Evolutionary conservation across 345 rosid genomes (phyloP).

Genomic region (Salix brachista): DNA sequence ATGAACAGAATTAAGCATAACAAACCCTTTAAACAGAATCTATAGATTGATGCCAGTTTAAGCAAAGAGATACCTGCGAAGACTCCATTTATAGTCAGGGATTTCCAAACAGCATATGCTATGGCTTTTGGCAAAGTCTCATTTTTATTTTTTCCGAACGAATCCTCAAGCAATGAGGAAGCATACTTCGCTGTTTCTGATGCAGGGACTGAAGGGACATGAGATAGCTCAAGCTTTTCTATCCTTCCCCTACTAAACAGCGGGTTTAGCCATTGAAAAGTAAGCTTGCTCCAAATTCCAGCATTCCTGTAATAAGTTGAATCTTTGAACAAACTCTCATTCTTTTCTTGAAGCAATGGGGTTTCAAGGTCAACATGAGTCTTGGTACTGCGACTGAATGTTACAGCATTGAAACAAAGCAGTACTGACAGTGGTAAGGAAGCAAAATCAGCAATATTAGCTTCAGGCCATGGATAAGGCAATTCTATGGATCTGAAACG

Average conservation of each 20-base stretch:
- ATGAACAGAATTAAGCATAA: background rate
- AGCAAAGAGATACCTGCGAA: constrained; percentile 49
- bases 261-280: background rate
- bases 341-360: constrained; percentile 33
- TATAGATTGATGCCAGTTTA: constrained; percentile 41
- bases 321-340: constrained; percentile 10
- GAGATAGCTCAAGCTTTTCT: constrained; percentile 41
- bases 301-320: constrained; percentile 7
- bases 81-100: constrained; percentile 49
- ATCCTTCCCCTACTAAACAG: background rate
- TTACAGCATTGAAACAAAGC: constrained; percentile 30
- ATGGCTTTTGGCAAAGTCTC: constrained; percentile 37
- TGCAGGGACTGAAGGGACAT: constrained; percentile 48
- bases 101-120: constrained; percentile 36
- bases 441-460: constrained; percentile 33
- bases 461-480: constrained; percentile 26
- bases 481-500: constrained; percentile 17
- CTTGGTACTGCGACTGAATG: constrained; percentile 2
- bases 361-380: constrained; percentile 20
- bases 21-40: constrained; percentile 28
- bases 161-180: constrained; percentile 46
- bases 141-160: constrained; percentile 34
- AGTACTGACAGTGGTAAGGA: constrained; percentile 37
- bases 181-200: constrained; percentile 56
- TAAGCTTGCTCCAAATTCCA: background rate